A percentile compares a stretch with the other conserved stretches of the same genome.
phyloP scores from a whole-genome alignment of 495 filamentous ascomycete genomes.

The Talaromyces proteolyticus region DNA sequence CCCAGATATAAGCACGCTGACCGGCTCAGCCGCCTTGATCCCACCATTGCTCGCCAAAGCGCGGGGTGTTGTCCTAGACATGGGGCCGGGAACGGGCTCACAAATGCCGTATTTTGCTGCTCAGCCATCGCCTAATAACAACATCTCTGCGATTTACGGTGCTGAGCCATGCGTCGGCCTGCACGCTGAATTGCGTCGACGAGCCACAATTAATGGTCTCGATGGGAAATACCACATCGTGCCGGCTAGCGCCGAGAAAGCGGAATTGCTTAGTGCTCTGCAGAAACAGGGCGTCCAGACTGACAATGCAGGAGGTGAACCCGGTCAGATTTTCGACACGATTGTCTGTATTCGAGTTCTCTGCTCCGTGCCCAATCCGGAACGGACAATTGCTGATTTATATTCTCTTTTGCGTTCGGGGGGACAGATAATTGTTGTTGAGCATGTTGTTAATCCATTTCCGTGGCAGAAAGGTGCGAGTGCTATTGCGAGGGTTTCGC shows the following conservation, averaged over 20 bases:
- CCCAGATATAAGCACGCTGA: constrained; percentile 5
- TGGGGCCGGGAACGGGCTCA: constrained; percentile 44
- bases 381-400: constrained; percentile 48
- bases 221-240: constrained; percentile 59
- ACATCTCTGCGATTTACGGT: constrained; percentile 56
- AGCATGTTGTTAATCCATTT: constrained; percentile 56
- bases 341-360: constrained; percentile 66
- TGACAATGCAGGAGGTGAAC: not conserved
- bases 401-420: constrained; percentile 61
- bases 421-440: constrained; percentile 61
- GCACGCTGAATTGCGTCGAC: constrained; percentile 42
- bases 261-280: constrained; percentile 29
- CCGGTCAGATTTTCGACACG: constrained; percentile 54
- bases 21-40: constrained; percentile 28
- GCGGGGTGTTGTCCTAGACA: constrained; percentile 36
- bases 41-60: constrained; percentile 30
- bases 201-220: constrained; percentile 43
- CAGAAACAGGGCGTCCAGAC: constrained; percentile 33
- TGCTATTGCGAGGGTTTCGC: constrained; percentile 43
- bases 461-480: constrained; percentile 35
- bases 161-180: constrained; percentile 58
- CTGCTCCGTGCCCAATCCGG: constrained; percentile 63
- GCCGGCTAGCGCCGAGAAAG: constrained; percentile 52
- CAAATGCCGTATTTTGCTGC: constrained; percentile 39
- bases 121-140: constrained; percentile 13